Evolutionary conservation across 2,329 filamentous ascomycete genomes (phyloP).

Genomic region (Salinomyces thailandicus): DNA sequence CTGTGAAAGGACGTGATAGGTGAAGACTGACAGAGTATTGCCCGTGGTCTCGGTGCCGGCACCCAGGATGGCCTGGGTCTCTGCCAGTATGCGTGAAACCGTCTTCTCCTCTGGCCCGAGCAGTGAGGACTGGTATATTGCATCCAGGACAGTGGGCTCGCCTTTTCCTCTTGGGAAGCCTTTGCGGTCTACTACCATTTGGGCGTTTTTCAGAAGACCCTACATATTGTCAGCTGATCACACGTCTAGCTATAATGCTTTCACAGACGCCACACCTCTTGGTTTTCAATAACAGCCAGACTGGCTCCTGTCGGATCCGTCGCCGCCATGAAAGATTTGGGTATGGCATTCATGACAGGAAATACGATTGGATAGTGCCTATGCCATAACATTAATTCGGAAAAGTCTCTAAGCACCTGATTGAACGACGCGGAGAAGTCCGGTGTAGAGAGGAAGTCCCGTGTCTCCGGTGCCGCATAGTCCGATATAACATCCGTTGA

Average conservation of each 20-base stretch:
- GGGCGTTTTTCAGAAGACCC: conserved; percentile 2
- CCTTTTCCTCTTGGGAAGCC: neutral
- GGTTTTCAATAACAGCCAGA: conserved; percentile 3
- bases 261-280: neutral
- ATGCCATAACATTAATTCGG: conserved; percentile 5
- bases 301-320: conserved; percentile 3
- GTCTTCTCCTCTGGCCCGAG: conserved; percentile 23
- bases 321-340: conserved; percentile 21
- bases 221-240: conserved; percentile 1
- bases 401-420: conserved; percentile 3
- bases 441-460: conserved; percentile 29
- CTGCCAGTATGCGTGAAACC: conserved; percentile 29
- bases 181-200: conserved; percentile 1
- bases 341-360: conserved; percentile 29
- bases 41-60: conserved; percentile 37
- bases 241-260: no score
- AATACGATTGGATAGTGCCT: conserved; percentile 12
- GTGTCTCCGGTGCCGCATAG: conserved; percentile 31
- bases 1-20: conserved; percentile 31
- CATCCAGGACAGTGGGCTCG: conserved; percentile 3
- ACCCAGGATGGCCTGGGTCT: conserved; percentile 36
- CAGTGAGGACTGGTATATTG: conserved; percentile 1
- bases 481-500: conserved; percentile 28
- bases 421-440: conserved; percentile 31
- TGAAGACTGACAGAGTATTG: conserved; percentile 31